phyloP scores from a whole-genome alignment of 73 alveolate species.

The Breviolum minutum region DNA sequence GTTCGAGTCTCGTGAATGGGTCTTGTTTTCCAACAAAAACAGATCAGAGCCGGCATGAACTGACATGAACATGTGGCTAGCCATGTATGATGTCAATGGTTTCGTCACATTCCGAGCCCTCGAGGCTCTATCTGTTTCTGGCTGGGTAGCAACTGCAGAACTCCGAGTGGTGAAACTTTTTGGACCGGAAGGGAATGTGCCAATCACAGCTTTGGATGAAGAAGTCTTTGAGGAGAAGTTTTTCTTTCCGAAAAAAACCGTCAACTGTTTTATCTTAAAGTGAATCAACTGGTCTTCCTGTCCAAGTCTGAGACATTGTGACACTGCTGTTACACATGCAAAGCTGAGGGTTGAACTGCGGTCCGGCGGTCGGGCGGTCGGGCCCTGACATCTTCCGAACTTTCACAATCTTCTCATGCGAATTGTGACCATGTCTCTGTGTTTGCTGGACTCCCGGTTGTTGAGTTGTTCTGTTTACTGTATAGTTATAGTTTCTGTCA shows the following conservation, averaged over 20 bases:
- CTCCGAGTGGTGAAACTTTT: slow-evolving; percentile 52
- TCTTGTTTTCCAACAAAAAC: no score
- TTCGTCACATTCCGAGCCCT: no score
- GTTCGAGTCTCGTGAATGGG: no score
- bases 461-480: no score
- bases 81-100: no score
- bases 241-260: background rate
- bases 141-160: background rate
- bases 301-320: background rate
- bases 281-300: background rate
- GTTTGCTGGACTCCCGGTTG: no score
- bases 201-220: slow-evolving; percentile 12
- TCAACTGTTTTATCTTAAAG: background rate
- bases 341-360: no score
- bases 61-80: background rate
- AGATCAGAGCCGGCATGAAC: background rate
- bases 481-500: no score
- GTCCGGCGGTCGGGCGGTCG: no score
- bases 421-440: no score
- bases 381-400: no score
- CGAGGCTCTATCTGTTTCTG: background rate
- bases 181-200: background rate
- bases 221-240: slow-evolving; percentile 39
- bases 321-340: background rate
- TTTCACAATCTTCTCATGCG: no score